phyloP scores from a whole-genome alignment of 2,329 filamentous ascomycete genomes.

The Biscogniauxia mediterranea region DNA sequence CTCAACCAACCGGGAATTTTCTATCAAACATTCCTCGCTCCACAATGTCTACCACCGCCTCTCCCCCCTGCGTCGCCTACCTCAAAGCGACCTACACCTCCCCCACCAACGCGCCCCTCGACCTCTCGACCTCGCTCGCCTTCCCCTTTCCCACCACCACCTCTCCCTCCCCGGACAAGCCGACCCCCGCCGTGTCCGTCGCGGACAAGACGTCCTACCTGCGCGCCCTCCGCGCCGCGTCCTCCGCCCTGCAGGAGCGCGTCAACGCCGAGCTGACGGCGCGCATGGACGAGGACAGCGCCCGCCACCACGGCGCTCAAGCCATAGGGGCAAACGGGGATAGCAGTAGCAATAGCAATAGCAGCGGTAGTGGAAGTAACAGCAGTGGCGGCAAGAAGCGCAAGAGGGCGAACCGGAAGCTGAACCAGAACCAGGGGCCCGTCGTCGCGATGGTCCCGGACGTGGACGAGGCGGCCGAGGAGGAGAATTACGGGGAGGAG shows the following conservation, averaged over 20 bases:
- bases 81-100: slow-evolving; percentile 56
- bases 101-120: slow-evolving; percentile 47
- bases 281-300: slow-evolving; percentile 72
- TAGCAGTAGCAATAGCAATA: too few species aligned
- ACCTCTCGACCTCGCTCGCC: slow-evolving; percentile 32
- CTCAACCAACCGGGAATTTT: too few species aligned
- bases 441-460: not conserved
- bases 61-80: slow-evolving; percentile 2
- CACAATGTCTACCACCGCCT: too few species aligned
- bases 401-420: slow-evolving; percentile 1
- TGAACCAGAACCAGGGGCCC: slow-evolving; percentile 21
- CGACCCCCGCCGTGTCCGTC: slow-evolving; percentile 9
- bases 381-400: not conserved
- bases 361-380: too few species aligned
- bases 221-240: slow-evolving; percentile 53
- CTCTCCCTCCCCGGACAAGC: not conserved
- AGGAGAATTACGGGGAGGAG: slow-evolving; percentile 86
- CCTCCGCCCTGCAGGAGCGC: slow-evolving; percentile 58
- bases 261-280: slow-evolving; percentile 70
- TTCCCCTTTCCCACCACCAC: slow-evolving; percentile 33
- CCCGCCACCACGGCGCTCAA: slow-evolving; percentile 37
- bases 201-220: slow-evolving; percentile 57
- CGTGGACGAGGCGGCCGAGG: slow-evolving; percentile 58
- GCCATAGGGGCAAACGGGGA: not conserved
- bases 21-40: too few species aligned